A percentile compares a stretch with the other conserved stretches of the same genome.
Conservation (phyloP, 129 eudicot genomes). For the Daucus carota region DNA sequence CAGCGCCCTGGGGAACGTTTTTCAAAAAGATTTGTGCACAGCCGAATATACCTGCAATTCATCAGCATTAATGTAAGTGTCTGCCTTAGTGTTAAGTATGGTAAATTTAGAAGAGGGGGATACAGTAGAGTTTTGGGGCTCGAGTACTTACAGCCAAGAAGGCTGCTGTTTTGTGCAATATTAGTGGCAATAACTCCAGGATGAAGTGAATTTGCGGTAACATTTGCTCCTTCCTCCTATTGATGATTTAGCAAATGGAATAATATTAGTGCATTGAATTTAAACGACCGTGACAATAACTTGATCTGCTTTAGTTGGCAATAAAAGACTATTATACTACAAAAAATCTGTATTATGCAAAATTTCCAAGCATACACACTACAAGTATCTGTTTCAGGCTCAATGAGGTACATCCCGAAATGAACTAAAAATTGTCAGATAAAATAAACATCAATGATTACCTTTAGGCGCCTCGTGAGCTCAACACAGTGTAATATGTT, state of each 20-base stretch:
- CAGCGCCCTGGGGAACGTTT: slow-evolving; percentile 5
- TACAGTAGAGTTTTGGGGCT: not conserved
- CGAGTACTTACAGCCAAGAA: not conserved
- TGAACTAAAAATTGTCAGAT: too few species aligned
- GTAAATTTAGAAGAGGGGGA: not conserved
- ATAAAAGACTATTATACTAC: too few species aligned
- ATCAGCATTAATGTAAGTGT: not conserved
- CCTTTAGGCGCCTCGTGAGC: slow-evolving; percentile 58
- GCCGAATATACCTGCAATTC: not conserved
- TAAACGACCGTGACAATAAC: too few species aligned
- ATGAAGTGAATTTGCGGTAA: slow-evolving; percentile 8
- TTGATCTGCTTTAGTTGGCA: too few species aligned
- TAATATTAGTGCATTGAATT: too few species aligned
- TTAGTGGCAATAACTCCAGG: too few species aligned
- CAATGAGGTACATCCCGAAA: too few species aligned
- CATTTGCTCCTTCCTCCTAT: slow-evolving; percentile 20
- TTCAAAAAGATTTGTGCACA: not conserved
- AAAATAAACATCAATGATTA: too few species aligned
- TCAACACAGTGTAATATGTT: slow-evolving; percentile 80
- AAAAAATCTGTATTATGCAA: too few species aligned
- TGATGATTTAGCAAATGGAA: too few species aligned
- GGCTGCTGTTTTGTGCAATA: not conserved
- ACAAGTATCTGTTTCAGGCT: too few species aligned
- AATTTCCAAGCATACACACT: too few species aligned
- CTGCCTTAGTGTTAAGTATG: not conserved